Conservation (phyloP, 768 basidiomycete genomes). For the Gautieria morchelliformis region DNA sequence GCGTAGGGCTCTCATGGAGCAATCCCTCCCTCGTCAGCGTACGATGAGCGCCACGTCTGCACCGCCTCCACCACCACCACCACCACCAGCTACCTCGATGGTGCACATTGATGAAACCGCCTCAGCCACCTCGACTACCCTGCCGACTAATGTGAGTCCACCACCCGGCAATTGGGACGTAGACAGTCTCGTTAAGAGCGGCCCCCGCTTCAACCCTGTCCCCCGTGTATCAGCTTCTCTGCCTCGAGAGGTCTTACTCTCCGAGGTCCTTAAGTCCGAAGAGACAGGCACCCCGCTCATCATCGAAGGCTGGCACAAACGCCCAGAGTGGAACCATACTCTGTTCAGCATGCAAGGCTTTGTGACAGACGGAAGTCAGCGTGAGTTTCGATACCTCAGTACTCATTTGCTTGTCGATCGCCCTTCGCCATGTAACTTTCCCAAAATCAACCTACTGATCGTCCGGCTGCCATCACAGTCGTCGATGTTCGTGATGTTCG, state of each 20-base stretch:
- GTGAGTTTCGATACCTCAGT: constrained; percentile 10
- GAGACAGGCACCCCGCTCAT: constrained; percentile 48
- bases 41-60: neutral
- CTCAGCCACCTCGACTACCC: neutral
- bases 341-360: constrained; percentile 54
- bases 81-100: neutral
- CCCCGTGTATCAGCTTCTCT: constrained; percentile 28
- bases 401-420: no score
- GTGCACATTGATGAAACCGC: no score
- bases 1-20: neutral
- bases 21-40: neutral
- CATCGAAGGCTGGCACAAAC: constrained; percentile 49
- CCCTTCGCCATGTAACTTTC: no score
- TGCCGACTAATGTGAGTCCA: neutral
- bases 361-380: constrained; percentile 21
- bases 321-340: constrained; percentile 41
- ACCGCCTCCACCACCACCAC: neutral
- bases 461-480: neutral
- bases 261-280: constrained; percentile 38
- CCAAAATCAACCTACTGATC: neutral
- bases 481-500: neutral
- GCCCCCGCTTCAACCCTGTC: constrained; percentile 34
- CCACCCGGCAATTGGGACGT: constrained; percentile 38
- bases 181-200: constrained; percentile 26
- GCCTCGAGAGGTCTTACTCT: constrained; percentile 19